These are phyloP conservation scores for Pelargonium myrrhifolium DNA, from an alignment of 441 rosid species.

Conservation along the genomic window DNA sequence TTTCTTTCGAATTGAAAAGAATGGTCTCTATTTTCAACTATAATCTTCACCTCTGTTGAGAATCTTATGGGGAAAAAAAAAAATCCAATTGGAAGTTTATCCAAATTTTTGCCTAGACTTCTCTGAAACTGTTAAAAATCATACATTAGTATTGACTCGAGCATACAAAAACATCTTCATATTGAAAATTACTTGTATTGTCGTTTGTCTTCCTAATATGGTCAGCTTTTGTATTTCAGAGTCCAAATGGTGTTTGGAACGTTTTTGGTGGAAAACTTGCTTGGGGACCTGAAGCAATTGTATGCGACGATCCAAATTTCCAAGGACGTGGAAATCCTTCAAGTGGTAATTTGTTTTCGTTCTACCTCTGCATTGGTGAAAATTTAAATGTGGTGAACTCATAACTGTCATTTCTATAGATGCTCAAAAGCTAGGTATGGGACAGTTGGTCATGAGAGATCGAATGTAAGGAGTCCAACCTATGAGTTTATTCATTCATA, in stretches of 20 bases:
- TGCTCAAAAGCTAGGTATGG: not conserved
- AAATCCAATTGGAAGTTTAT: not conserved
- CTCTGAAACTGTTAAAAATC: not conserved
- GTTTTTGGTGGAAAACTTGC: constrained; percentile 46
- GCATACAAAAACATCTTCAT: not conserved
- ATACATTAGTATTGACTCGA: not conserved
- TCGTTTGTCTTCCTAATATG: not conserved
- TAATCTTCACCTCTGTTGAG: not conserved
- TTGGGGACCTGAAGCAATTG: constrained; percentile 56
- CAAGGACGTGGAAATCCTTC: constrained; percentile 50
- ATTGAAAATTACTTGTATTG: not conserved
- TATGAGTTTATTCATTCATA: too few species aligned
- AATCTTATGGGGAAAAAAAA: not conserved
- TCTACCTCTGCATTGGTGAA: not conserved
- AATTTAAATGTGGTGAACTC: not conserved
- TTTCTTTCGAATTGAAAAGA: too few species aligned
- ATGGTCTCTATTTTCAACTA: too few species aligned
- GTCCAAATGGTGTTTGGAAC: constrained; percentile 53
- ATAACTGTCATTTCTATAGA: not conserved
- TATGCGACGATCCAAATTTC: constrained; percentile 48
- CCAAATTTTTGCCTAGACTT: not conserved
- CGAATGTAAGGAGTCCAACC: too few species aligned
- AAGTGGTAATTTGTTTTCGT: constrained; percentile 29
- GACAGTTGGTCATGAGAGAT: too few species aligned
- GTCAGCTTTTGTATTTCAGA: constrained; percentile 26